Base-by-base conservation (phyloP, 75 land plant genomes). In the Chamaecyparis obtusa region DNA sequence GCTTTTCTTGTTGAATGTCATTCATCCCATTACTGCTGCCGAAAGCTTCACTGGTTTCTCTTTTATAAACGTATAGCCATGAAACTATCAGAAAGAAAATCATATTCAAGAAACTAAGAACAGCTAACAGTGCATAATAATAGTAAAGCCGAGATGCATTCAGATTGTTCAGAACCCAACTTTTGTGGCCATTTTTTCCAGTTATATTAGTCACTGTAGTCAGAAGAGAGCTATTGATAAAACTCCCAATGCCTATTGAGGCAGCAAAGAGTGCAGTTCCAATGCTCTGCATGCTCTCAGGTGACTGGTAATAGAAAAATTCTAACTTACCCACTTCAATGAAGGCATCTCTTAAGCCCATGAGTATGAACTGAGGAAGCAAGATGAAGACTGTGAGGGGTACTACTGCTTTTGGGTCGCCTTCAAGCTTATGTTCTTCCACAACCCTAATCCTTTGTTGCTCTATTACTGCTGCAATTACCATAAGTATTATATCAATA, bases 101-200 rank as follows among this genome's bases (percentile, higher is more conserved):
- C 39, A 95, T 86, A 85, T 96, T 96, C 44, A 92, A 17, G 43
- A 90, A 76, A 33, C 89, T 94, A 9, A 97, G 89, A 13, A 88
- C 72, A 3, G 94, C 92, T 14, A 96, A 89, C 71, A 97, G 90
- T 32, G 90, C 94, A 80, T 97, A 97, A 87, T 94, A 97, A 85
- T 93, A 93, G 77, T 97, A 95, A 21, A 97, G 57, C 55, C 90
- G 93, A 36, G 97, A 94, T 1, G 64, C 88, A 85, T 96, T 97
- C 10, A 97, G 91, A 51, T 51, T 51, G 16, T 51, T 2, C 13
- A 51, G 13, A 51, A 51, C 2, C 55, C 55, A 51, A 11, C 55
- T 51, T 51, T 14, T 51, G 55, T 51, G 55, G 30, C 71, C 71
- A n/a, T 67, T 67, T 27, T 24, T 67, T 0, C 71, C 71, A 6